Evolutionary conservation across 2,329 filamentous ascomycete genomes (phyloP).

Genomic region (Hypoxylon sp.): DNA sequence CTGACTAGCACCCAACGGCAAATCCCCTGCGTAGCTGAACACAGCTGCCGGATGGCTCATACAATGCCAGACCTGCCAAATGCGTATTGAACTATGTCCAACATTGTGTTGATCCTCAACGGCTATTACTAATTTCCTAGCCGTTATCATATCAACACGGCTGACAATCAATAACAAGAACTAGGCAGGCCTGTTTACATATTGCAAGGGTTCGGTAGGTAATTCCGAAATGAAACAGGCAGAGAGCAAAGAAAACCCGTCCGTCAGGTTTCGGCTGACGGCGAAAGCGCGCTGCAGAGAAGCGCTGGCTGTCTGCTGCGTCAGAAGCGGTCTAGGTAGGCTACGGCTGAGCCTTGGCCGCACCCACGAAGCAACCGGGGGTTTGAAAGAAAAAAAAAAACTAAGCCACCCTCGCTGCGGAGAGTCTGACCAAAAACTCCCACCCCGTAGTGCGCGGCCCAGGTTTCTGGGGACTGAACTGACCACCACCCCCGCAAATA

Average conservation of each 20-base stretch:
- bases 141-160: neutral
- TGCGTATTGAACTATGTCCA: neutral
- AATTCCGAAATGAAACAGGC: neutral
- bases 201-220: neutral
- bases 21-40: neutral
- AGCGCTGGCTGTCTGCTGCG: neutral
- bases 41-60: neutral
- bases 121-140: neutral
- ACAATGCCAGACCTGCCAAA: constrained; percentile 4
- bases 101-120: neutral
- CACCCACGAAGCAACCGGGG: neutral
- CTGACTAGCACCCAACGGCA: constrained; percentile 1
- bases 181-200: neutral
- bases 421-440: constrained; percentile 1
- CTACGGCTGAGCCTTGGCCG: constrained; percentile 17
- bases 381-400: neutral
- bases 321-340: constrained; percentile 8
- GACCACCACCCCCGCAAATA: constrained; percentile 13
- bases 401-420: constrained; percentile 14
- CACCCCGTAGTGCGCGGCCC: constrained; percentile 11
- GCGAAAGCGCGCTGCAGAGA: neutral
- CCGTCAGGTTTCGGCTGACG: constrained; percentile 9
- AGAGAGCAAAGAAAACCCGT: neutral
- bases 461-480: neutral
- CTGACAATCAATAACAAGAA: neutral